Evolutionary conservation across 1,284 basidiomycete genomes (phyloP), one percentile per base, ranked within the genome.

Genomic region (Fistulinella staudtii): DNA sequence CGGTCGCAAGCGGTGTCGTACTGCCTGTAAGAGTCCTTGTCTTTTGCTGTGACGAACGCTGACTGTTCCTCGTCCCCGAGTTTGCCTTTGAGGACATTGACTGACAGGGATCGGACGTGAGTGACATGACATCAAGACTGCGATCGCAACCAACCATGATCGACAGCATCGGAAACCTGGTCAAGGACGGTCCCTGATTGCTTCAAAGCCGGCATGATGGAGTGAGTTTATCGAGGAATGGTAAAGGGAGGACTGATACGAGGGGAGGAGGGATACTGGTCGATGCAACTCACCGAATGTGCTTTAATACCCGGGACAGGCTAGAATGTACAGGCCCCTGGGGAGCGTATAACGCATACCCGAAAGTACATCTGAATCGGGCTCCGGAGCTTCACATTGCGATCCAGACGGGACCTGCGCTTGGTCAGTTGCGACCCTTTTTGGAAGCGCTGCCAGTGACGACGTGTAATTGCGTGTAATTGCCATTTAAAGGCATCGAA

Each of bases 1-100:
- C 87, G 80, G 53, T 93, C 88, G 58, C 89, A 89, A 6, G 91
- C 90, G n/a, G 70, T 72, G 29, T 85, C 80, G 56, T 86, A 86
- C 58, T 87, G 75, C 29, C 82, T 75, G 65, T 90, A 92, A 50
- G 73, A 56, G 4, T 72, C 55, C 70, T 92, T 92, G 72, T 93
- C 86, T 65, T 89, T 89, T n/a, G 72, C 67, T 13, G 73, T 65
- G 61, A 89, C 87, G 57, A 92, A 88, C 52, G 76, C 65, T 20
- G 85, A 79, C 41, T 27, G 25, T 3, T 71, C 63, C 2, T 75
- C 77, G 51, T 84, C 74, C 77, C 79, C 89, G 3, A 54, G 49
- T 46, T 75, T 74, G 17, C 76, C 76, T 60, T 82, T 85, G 39
- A 85, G 64, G 38, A 79, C 71, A 58, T 88, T 88, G 40, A 88